Percentiles rank a stretch among this genome's conserved stretches.
These are phyloP conservation scores for Aspergillaceae sp. DNA, from an alignment of 2,329 filamentous ascomycete genomes.

Conservation along the genomic window DNA sequence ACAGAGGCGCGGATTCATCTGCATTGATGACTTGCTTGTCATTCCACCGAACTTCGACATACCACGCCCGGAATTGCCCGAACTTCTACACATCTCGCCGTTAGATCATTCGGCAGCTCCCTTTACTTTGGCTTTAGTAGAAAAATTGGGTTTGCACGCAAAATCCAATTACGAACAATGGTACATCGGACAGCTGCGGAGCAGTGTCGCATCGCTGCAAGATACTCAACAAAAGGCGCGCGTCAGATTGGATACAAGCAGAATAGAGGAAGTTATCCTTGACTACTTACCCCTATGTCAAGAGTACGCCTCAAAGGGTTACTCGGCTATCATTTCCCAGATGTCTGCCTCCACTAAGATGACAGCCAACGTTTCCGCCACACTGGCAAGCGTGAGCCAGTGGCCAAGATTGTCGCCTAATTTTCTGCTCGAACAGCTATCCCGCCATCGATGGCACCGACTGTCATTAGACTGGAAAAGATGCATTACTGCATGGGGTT, in stretches of 20 bases:
- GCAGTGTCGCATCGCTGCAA: constrained; percentile 8
- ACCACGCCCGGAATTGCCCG: not conserved
- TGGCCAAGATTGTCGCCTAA: constrained; percentile 15
- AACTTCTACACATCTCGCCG: not conserved
- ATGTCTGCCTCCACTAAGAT: constrained; percentile 1
- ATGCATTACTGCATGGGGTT: constrained; percentile 16
- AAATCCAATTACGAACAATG: constrained; percentile 8
- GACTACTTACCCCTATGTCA: constrained; percentile 3
- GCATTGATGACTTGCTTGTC: constrained; percentile 3
- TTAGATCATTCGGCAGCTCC: not conserved
- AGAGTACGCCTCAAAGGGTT: constrained; percentile 1
- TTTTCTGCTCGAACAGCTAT: constrained; percentile 16
- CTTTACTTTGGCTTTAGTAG: constrained; percentile 3
- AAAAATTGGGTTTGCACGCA: constrained; percentile 3
- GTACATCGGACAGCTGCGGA: constrained; percentile 8
- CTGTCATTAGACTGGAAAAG: constrained; percentile 11
- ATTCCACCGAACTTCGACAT: constrained; percentile 4
- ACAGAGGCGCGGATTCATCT: constrained; percentile 1
- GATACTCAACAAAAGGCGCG: not conserved
- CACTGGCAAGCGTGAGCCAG: constrained; percentile 1
- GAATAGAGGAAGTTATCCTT: constrained; percentile 1
- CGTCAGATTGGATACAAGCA: not conserved
- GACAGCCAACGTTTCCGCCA: not conserved
- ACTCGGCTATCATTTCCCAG: constrained; percentile 2
- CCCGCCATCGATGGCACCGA: constrained; percentile 7